These are phyloP conservation scores for Balakata baccata DNA, from an alignment of 345 rosid species.

Conservation along the genomic window DNA sequence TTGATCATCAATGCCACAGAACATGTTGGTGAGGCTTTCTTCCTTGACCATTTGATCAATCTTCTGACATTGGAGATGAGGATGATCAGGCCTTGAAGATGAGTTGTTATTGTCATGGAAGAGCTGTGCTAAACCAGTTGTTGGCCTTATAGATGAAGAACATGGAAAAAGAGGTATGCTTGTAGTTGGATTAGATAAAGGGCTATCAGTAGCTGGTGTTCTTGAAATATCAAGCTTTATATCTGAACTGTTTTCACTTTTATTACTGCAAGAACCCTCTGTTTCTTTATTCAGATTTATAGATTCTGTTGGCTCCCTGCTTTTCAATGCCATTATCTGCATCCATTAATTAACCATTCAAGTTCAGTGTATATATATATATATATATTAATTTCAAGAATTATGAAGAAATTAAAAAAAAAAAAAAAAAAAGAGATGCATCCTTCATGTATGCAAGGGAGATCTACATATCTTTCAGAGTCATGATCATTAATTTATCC, in stretches of 20 bases:
- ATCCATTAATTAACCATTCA: conserved; percentile 15
- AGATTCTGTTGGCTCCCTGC: conserved; percentile 74
- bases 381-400: background rate
- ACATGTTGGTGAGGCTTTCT: conserved; percentile 85
- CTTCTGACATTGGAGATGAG: conserved; percentile 35
- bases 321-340: conserved; percentile 86
- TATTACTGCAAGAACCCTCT: conserved; percentile 85
- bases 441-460: background rate
- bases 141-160: conserved; percentile 41
- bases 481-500: conserved; percentile 9
- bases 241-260: conserved; percentile 93
- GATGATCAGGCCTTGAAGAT: conserved; percentile 16
- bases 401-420: background rate
- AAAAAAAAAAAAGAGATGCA: background rate
- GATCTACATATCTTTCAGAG: background rate
- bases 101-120: conserved; percentile 36
- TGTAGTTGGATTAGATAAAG: conserved; percentile 41
- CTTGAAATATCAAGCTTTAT: conserved; percentile 75
- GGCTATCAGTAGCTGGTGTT: conserved; percentile 69
- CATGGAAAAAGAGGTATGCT: conserved; percentile 63
- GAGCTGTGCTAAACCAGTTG: conserved; percentile 41
- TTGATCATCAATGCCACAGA: conserved; percentile 85
- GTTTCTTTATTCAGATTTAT: conserved; percentile 95
- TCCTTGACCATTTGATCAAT: conserved; percentile 70
- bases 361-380: background rate